These are phyloP conservation scores for Gorgonomyces haynaldii DNA, from an alignment of 192 early-diverging fungal species.

Conservation along the genomic window DNA sequence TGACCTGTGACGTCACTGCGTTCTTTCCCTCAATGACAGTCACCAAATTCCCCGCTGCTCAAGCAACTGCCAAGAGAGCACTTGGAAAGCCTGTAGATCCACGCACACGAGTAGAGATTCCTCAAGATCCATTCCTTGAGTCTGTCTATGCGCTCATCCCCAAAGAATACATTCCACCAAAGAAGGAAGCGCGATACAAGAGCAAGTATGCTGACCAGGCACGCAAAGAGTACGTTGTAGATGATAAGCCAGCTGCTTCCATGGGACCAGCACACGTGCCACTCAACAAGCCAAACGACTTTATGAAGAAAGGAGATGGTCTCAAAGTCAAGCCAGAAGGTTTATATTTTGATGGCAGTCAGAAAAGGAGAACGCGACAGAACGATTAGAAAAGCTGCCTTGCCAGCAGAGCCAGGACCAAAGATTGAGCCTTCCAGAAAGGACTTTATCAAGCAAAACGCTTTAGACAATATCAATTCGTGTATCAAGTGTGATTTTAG, in stretches of 20 bases:
- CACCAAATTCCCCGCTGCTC: too few relatives aligned
- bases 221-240: conserved; percentile 23
- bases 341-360: conserved; percentile 6
- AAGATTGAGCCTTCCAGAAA: conserved; percentile 23
- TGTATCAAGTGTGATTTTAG: conserved; percentile 16
- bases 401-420: conserved; percentile 25
- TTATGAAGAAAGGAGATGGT: conserved; percentile 37
- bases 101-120: conserved; percentile 13
- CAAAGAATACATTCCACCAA: conserved; percentile 18
- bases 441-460: conserved; percentile 42
- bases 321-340: conserved; percentile 6
- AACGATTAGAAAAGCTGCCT: conserved; percentile 31
- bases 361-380: conserved; percentile 21
- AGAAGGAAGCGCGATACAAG: conserved; percentile 28
- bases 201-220: conserved; percentile 32
- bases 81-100: too few relatives aligned
- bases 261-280: conserved; percentile 39
- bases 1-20: too few relatives aligned
- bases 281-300: conserved; percentile 21
- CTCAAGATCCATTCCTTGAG: conserved; percentile 30
- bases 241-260: conserved; percentile 30
- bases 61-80: too few relatives aligned
- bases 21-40: too few relatives aligned
- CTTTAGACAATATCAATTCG: conserved; percentile 45
- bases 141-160: conserved; percentile 40